Evolutionary conservation across 768 basidiomycete genomes (phyloP), one percentile per base, ranked within the genome.

Genomic region (Lentinula sp.): DNA sequence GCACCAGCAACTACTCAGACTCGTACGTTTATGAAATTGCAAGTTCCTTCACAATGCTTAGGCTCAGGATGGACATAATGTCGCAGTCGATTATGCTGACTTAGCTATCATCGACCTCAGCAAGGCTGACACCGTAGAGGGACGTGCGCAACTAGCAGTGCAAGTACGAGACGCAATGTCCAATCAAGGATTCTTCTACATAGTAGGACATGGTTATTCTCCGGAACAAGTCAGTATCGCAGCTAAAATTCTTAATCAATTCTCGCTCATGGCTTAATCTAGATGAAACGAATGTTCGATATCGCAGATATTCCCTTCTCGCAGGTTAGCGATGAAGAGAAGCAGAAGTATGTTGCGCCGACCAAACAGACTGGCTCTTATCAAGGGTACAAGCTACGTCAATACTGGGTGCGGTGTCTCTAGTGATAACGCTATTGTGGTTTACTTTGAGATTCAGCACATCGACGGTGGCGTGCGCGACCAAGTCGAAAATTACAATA

Each of bases 301-400:
- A 79, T 83, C 45, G 80, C 79, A 0, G 72, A 81, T 56, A 62
- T 81, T 6, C 72, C 77, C 13, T 80, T 81, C 62, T 69, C 73
- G 5, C 68, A 70, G 35, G 77, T 81, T 6, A 61, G 63, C 1
- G 68, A 70, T 0, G 78, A 77, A 33, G 81, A 83, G 69, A 81
- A 81, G 66, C 63, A 73, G 56, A 61, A 61, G 20, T 78, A 79
- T 61, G 67, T 66, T 2, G 76, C 72, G 0, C 71, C 69, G 37
- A 76, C 76, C 59, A 79, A 78, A 60, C 71, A 78, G 28, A 76
- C 72, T 0, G 80, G 79, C 6, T 76, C 79, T 3, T 83, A 77
- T 63, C 77, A 81, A 63, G 83, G 83, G 1, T 85, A 85, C 64
- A 85, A 85, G 65, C 72, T 71, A 5, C 73, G 79, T 5, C 73